Evolutionary conservation across 1,284 basidiomycete species (phyloP), one percentile per base, ranked within the genome.

Genomic region (Apiotrichum brassicae): DNA sequence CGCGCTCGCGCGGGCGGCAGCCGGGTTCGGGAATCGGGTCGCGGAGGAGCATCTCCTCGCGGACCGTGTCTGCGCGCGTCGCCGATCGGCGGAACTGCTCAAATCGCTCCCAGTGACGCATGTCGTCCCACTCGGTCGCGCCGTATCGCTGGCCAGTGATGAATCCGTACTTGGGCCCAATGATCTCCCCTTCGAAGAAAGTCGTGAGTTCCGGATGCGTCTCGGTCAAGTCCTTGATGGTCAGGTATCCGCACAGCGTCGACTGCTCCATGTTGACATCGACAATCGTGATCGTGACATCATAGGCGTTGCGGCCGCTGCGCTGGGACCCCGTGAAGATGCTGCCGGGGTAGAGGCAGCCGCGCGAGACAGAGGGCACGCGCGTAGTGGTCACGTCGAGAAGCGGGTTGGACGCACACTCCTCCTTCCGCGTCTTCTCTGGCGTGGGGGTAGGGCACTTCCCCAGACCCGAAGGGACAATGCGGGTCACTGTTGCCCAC

Each of bases 181-280:
- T 91, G 57, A 94, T 91, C 71, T 94, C 89, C 43, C 88, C 91
- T 64, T 91, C 87, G 72, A 94, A 94, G 66, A 90, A 94, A 3
- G 90, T 93, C 5, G 87, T 91, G 48, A 93, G 79, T 66, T 89
- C 85, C 14, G 86, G 87, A 78, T 89, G 90, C 60, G 92, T 85
- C 56, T 93, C 83, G 40, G 90, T 94, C 43, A 94, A 75, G 32
- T 88, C 86, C 12, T 84, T 83, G 64, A 94, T 94, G 56, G 86
- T 83, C 40, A 94, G 82, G 71, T 92, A 92, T 13, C 90, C 90
- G 61, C 86, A 90, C 8, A 90, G 77, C 48, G 81, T 84, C 0
- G 87, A 91, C 18, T 82, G 79, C 12, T 80, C 72, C 62, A 91
- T 84, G 70, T 89, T 85, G 60, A 92, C 86, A 59, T 90, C 85